Base-by-base conservation (phyloP, 495 filamentous ascomycete genomes). In the Hypoxylon subgilvum region DNA sequence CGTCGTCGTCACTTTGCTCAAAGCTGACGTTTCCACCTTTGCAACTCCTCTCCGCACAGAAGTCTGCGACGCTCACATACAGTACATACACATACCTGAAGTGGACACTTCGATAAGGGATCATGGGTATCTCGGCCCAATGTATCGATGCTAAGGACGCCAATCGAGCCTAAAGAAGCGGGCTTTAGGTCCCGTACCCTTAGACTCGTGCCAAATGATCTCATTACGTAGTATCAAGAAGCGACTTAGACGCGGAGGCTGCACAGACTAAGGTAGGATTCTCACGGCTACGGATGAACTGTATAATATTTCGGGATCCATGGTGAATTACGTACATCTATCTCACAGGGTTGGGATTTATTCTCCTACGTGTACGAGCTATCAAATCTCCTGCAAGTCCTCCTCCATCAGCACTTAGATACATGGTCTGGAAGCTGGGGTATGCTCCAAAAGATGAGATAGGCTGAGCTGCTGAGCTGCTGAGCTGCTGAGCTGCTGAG, bases 251-350 rank as follows among this genome's bases (percentile, higher is more conserved):
- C 54, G 61, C 61, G 49, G 31, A 22, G 39, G 32, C 45, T 30
- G 25, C 16, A 54, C 38, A 4, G 18, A 43, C 28, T 21, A 36
- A 43, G n/a, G 28, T 57, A 52, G 36, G 23, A 46, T 36, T 53
- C 35, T 41, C 42, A 30, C 49, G n/a, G 43, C 36, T 39, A 16
- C 49, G n/a, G 43, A 28, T 39, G n/a, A 42, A 34, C 16, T 41
- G 39, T 13, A 14, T n/a, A 40, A 30, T 49, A 28, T 54, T 10
- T 32, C 5, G 25, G 22, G 32, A 25, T 39, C 28, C 32, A 31
- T 45, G 49, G 50, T 48, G 49, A 53, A 64, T 58, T 64, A 58
- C 61, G 61, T 64, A 64, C 61, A 43, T 48, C 31, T 50, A 48
- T 54, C 43, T 54, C 25, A 16, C 28, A 17, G 13, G 14, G 38